A percentile compares a stretch with the other conserved stretches of the same genome.
Evolutionary conservation across 2,329 filamentous ascomycete genomes (phyloP).

Genomic region (Venturiaceae sp.): DNA sequence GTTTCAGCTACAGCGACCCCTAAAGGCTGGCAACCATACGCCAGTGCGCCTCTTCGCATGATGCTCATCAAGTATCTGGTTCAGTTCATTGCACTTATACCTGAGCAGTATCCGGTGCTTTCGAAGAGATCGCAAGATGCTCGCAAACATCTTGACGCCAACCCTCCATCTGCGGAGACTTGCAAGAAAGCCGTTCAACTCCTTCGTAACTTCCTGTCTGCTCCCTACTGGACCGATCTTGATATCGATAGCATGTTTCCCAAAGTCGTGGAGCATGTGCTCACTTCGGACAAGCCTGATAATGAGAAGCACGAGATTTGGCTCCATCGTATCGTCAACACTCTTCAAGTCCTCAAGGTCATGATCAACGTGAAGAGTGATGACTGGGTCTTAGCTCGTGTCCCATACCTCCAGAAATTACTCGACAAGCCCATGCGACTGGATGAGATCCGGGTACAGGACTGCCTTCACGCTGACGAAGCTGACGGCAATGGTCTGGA

Average conservation of each 20-base stretch:
- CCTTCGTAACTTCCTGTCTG: slow-evolving; percentile 74
- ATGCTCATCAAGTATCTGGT: slow-evolving; percentile 92
- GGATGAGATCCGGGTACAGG: slow-evolving; percentile 86
- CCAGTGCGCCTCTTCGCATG: slow-evolving; percentile 48
- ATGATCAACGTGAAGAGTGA: slow-evolving; percentile 80
- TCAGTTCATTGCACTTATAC: slow-evolving; percentile 84
- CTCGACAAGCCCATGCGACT: slow-evolving; percentile 82
- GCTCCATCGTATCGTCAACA: slow-evolving; percentile 82
- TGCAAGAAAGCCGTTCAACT: slow-evolving; percentile 77
- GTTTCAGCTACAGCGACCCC: slow-evolving; percentile 40
- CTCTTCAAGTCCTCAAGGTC: slow-evolving; percentile 82
- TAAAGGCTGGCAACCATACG: slow-evolving; percentile 12
- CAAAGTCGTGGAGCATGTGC: slow-evolving; percentile 77
- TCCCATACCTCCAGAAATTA: slow-evolving; percentile 72
- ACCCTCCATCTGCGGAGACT: slow-evolving; percentile 56
- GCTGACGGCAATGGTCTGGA: slow-evolving; percentile 50
- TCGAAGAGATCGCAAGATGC: slow-evolving; percentile 53
- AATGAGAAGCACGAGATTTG: slow-evolving; percentile 56
- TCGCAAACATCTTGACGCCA: slow-evolving; percentile 31
- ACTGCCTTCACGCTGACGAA: slow-evolving; percentile 73
- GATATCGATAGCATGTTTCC: slow-evolving; percentile 78
- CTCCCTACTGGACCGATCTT: slow-evolving; percentile 83
- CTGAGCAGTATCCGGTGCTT: slow-evolving; percentile 72
- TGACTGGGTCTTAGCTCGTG: slow-evolving; percentile 78
- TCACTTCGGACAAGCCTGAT: slow-evolving; percentile 58